These are phyloP conservation scores for Mycena capillaripes DNA, from an alignment of 768 basidiomycete genomes.

Conservation along the genomic window DNA sequence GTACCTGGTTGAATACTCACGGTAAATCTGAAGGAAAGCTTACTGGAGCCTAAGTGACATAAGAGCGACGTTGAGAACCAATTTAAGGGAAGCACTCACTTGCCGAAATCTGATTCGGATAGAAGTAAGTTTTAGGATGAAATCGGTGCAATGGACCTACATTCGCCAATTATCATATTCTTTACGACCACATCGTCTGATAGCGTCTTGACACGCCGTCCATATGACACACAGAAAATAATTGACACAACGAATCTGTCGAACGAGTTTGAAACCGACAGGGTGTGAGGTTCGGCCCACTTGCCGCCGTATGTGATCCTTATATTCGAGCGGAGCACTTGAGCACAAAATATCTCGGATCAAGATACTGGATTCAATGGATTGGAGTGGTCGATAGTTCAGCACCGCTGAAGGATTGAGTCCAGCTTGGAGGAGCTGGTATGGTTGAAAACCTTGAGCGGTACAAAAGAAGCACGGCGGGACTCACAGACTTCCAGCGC, in stretches of 20 bases:
- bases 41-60: conserved; percentile 1
- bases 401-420: conserved; percentile 20
- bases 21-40: background rate
- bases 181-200: background rate
- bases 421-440: conserved; percentile 14
- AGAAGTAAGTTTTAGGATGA: background rate
- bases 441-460: background rate
- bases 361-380: conserved; percentile 24
- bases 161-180: conserved; percentile 5
- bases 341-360: conserved; percentile 17
- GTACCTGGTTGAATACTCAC: background rate
- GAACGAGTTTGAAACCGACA: background rate
- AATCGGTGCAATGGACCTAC: background rate
- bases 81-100: background rate
- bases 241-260: conserved; percentile 6
- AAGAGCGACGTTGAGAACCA: background rate
- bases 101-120: background rate
- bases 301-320: conserved; percentile 13
- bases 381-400: conserved; percentile 29
- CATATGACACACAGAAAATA: conserved; percentile 8
- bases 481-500: conserved; percentile 49
- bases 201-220: background rate
- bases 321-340: background rate
- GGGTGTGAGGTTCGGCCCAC: background rate
- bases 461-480: background rate